A percentile compares a stretch with the other conserved stretches of the same genome.
Conservation (phyloP, 1,284 basidiomycete genomes). For the Polyporus tsugae region DNA sequence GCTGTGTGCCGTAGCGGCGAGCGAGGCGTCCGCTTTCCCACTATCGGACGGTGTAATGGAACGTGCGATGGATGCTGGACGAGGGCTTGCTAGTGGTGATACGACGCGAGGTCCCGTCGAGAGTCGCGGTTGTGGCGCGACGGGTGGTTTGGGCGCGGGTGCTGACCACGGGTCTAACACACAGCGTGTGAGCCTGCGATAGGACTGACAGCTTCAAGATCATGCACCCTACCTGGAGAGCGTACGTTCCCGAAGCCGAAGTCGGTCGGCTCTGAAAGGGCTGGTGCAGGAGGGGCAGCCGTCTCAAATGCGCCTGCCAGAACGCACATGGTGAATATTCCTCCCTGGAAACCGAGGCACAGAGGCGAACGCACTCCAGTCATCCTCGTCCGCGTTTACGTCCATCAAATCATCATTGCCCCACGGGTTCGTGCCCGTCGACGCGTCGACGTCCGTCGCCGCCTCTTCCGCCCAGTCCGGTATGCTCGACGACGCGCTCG, state of each 20-base stretch:
- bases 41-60: slow-evolving; percentile 39
- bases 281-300: slow-evolving; percentile 50
- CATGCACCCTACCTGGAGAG: slow-evolving; percentile 8
- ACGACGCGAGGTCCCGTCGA: slow-evolving; percentile 17
- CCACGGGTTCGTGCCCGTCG: slow-evolving; percentile 61
- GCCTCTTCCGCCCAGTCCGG: slow-evolving; percentile 68
- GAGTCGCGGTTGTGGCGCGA: slow-evolving; percentile 26
- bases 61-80: slow-evolving; percentile 28
- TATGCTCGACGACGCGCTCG: slow-evolving; percentile 36
- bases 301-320: slow-evolving; percentile 82
- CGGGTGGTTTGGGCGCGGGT: slow-evolving; percentile 15
- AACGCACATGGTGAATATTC: not conserved
- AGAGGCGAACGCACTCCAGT: slow-evolving; percentile 86
- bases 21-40: slow-evolving; percentile 31
- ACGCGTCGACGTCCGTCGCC: slow-evolving; percentile 50
- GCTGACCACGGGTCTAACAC: slow-evolving; percentile 24
- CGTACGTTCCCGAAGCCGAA: slow-evolving; percentile 33
- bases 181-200: not conserved
- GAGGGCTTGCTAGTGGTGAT: slow-evolving; percentile 26
- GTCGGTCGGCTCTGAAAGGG: slow-evolving; percentile 26
- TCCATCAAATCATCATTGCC: slow-evolving; percentile 86
- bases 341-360: not conserved
- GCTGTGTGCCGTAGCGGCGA: slow-evolving; percentile 33
- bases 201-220: no score
- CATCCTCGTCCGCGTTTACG: slow-evolving; percentile 88